These are phyloP conservation scores for Torrubiella hemipterigena DNA, from an alignment of 2,329 filamentous ascomycete species.

Conservation along the genomic window DNA sequence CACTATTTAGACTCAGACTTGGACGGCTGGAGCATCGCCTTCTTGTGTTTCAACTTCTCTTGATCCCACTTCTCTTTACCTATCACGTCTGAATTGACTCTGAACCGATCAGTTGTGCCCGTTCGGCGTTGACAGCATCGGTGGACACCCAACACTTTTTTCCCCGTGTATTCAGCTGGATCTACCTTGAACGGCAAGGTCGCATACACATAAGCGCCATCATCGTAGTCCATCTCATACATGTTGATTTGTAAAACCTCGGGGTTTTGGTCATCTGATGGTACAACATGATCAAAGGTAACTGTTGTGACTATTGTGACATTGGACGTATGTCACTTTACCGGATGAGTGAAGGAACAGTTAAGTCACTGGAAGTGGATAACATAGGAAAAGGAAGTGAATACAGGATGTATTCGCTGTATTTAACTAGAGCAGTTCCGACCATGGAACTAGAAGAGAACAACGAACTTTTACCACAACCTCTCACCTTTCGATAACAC, in stretches of 20 bases:
- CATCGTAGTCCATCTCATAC: constrained; percentile 22
- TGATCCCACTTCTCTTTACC: not conserved
- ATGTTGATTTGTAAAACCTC: constrained; percentile 30
- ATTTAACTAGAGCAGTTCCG: not conserved
- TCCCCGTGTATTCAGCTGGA: constrained; percentile 21
- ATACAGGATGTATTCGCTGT: not conserved
- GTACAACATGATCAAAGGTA: constrained; percentile 27
- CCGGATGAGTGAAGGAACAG: not conserved
- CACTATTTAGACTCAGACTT: too few relatives aligned
- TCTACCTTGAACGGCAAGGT: constrained; percentile 21
- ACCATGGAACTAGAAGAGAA: not conserved
- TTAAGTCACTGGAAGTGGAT: too few relatives aligned
- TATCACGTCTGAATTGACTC: not conserved
- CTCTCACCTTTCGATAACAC: not conserved
- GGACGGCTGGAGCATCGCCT: too few relatives aligned
- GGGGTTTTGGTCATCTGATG: constrained; percentile 19
- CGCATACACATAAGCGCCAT: constrained; percentile 20
- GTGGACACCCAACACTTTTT: constrained; percentile 25
- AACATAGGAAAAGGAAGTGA: too few relatives aligned
- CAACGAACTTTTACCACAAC: not conserved
- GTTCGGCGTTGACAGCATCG: not conserved
- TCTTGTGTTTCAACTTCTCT: too few relatives aligned
- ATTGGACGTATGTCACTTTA: not conserved
- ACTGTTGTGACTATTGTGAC: constrained; percentile 14
- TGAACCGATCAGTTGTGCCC: not conserved